Conservation (phyloP, 177 flowering plant species). For the Vitis hybrid region DNA sequence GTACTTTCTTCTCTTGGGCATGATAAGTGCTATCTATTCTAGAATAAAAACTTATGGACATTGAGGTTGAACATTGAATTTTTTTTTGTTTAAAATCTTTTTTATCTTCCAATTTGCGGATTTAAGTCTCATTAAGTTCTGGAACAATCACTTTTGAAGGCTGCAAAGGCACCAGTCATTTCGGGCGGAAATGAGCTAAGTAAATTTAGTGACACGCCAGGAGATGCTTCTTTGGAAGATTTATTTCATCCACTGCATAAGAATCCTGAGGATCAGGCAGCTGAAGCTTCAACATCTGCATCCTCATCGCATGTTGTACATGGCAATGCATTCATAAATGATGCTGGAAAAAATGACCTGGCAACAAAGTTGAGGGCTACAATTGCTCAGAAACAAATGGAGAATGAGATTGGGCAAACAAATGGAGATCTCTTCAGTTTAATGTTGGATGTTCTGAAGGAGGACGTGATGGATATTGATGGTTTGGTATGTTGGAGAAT, state of each 20-base stretch:
- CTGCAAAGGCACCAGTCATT: constrained; percentile 38
- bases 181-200: constrained; percentile 64
- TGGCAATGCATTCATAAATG: constrained; percentile 31
- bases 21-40: background rate
- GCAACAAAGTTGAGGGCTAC: constrained; percentile 82
- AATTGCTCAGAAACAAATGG: constrained; percentile 87
- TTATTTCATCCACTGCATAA: constrained; percentile 76
- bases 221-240: constrained; percentile 95
- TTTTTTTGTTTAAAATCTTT: background rate
- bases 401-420: constrained; percentile 65
- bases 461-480: constrained; percentile 83
- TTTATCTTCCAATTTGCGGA: too few species aligned
- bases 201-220: constrained; percentile 91
- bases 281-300: constrained; percentile 80
- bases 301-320: constrained; percentile 51
- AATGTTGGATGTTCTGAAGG: constrained; percentile 79
- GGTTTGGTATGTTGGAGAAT: constrained; percentile 59
- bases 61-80: background rate
- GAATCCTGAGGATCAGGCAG: constrained; percentile 39
- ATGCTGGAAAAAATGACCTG: constrained; percentile 70
- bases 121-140: constrained; percentile 2
- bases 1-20: background rate
- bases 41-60: background rate
- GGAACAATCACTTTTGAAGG: constrained; percentile 35
- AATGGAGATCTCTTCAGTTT: constrained; percentile 72